These are phyloP conservation scores for Hexamita inflata DNA, from an alignment of 208 protist species.

Conservation along the genomic window DNA sequence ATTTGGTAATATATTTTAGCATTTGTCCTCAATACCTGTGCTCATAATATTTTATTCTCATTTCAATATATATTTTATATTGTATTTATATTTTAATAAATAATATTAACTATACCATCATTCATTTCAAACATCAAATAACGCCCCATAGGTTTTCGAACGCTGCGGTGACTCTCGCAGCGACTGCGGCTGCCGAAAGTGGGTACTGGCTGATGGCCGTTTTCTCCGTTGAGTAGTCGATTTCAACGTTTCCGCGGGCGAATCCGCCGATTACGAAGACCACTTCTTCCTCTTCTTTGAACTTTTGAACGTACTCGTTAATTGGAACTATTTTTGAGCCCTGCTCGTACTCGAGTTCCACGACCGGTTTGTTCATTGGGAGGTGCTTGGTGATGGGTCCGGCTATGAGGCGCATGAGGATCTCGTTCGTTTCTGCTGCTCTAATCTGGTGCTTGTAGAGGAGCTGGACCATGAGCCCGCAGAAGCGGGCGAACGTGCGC, in stretches of 20 bases:
- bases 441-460: constrained; percentile 90
- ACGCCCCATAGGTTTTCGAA: constrained; percentile 58
- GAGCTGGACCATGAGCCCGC: constrained; percentile 91
- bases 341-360: not conserved
- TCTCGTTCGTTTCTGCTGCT: constrained; percentile 55
- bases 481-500: constrained; percentile 86
- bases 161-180: constrained; percentile 50
- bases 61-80: too few species aligned
- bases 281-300: constrained; percentile 17
- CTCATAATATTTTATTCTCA: too few species aligned
- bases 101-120: too few species aligned
- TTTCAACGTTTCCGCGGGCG: constrained; percentile 55
- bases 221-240: constrained; percentile 54
- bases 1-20: too few species aligned
- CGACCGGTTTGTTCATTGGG: constrained; percentile 49
- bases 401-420: constrained; percentile 77
- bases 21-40: too few species aligned
- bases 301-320: not conserved
- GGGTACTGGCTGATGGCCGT: constrained; percentile 64
- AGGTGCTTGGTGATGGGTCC: constrained; percentile 94
- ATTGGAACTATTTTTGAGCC: constrained; percentile 15
- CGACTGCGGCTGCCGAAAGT: constrained; percentile 52
- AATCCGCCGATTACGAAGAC: constrained; percentile 64
- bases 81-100: too few species aligned
- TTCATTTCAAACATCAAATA: too few species aligned